Conservation (phyloP, 1,139 yeast genomes). For the Candida labiduridarum region DNA sequence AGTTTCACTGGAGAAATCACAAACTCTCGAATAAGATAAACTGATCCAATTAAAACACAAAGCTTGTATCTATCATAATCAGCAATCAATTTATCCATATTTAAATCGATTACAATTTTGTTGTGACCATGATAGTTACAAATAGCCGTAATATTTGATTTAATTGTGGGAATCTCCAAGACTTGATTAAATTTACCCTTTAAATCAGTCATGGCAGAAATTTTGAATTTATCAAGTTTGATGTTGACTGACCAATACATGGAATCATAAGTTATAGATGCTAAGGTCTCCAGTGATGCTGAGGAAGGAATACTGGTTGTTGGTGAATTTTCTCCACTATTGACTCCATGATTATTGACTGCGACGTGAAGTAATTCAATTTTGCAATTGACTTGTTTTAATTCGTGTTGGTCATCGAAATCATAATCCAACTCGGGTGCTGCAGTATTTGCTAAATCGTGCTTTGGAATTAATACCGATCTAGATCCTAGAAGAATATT, state of each 20-base stretch:
- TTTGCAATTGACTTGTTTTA: slow-evolving; percentile 30
- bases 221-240: slow-evolving; percentile 13
- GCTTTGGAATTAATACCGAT: slow-evolving; percentile 56
- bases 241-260: slow-evolving; percentile 13
- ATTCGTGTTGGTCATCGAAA: slow-evolving; percentile 36
- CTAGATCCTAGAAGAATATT: slow-evolving; percentile 55
- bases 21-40: slow-evolving; percentile 53
- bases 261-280: slow-evolving; percentile 9
- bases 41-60: slow-evolving; percentile 55
- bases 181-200: slow-evolving; percentile 5
- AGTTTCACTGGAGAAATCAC: slow-evolving; percentile 38
- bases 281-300: slow-evolving; percentile 16
- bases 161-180: slow-evolving; percentile 14
- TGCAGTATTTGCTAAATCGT: slow-evolving; percentile 32
- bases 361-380: slow-evolving; percentile 8
- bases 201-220: slow-evolving; percentile 5
- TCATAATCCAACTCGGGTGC: slow-evolving; percentile 43
- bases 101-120: slow-evolving; percentile 13
- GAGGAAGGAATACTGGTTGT: slow-evolving; percentile 6
- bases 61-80: slow-evolving; percentile 51
- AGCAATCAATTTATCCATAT: slow-evolving; percentile 28
- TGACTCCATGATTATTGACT: slow-evolving; percentile 9
- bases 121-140: slow-evolving; percentile 8
- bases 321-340: slow-evolving; percentile 4
- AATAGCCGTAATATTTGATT: slow-evolving; percentile 9